These are phyloP conservation scores for Penicillium subrubescens DNA, from an alignment of 495 filamentous ascomycete genomes.

Conservation along the genomic window DNA sequence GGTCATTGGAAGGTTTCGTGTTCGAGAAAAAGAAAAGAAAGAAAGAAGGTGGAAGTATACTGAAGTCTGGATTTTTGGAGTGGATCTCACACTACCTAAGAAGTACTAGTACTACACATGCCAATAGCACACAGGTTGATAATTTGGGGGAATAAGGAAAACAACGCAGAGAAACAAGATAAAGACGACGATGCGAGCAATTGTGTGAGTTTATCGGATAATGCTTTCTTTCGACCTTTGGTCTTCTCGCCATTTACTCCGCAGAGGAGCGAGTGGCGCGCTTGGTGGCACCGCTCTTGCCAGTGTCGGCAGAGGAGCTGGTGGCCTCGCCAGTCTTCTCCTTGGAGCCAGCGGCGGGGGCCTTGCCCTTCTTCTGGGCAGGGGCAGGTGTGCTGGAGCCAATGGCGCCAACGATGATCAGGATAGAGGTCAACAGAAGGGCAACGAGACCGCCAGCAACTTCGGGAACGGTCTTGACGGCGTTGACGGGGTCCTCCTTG, in stretches of 20 bases:
- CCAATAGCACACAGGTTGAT: slow-evolving; percentile 13
- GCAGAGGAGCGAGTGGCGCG: slow-evolving; percentile 60
- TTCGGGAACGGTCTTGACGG: slow-evolving; percentile 89
- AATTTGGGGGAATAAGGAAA: slow-evolving; percentile 19
- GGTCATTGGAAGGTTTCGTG: neutral
- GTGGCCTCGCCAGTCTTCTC: slow-evolving; percentile 76
- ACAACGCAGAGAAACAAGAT: slow-evolving; percentile 4
- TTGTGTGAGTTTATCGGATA: slow-evolving; percentile 15
- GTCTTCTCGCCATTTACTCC: slow-evolving; percentile 35
- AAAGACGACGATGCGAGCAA: slow-evolving; percentile 5
- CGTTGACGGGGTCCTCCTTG: slow-evolving; percentile 85
- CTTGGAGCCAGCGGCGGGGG: slow-evolving; percentile 69
- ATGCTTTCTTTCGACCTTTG: slow-evolving; percentile 13
- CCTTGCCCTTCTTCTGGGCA: slow-evolving; percentile 70
- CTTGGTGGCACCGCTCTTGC: slow-evolving; percentile 68
- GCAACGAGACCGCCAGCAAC: slow-evolving; percentile 78
- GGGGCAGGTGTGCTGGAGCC: slow-evolving; percentile 55
- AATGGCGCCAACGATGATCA: slow-evolving; percentile 63
- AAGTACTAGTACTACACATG: slow-evolving; percentile 22
- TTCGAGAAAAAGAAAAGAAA: neutral
- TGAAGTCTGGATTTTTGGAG: slow-evolving; percentile 16
- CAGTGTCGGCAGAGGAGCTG: slow-evolving; percentile 64
- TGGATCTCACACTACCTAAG: slow-evolving; percentile 23
- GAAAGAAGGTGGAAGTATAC: slow-evolving; percentile 8
- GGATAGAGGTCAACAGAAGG: slow-evolving; percentile 66